Percentiles rank a stretch among this genome's conserved stretches.
Conservation (phyloP, 148 eudicot genomes). For the Rhododendron vialii region DNA sequence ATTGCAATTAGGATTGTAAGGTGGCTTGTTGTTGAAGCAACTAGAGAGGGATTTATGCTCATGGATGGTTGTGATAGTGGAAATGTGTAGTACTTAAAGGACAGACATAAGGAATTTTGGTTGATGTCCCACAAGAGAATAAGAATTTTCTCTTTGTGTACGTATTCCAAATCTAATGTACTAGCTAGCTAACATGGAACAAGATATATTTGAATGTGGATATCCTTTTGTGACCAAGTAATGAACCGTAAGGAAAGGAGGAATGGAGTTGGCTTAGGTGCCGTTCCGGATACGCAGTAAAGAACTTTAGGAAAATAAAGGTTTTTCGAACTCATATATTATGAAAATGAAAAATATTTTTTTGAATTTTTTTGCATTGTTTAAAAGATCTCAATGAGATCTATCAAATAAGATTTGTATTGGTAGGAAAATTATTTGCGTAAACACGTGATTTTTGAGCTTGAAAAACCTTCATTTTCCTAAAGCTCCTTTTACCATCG, state of each 20-base stretch:
- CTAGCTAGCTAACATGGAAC: background rate
- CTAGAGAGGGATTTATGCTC: slow-evolving; percentile 21
- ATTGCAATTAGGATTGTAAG: background rate
- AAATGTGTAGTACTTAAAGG: background rate
- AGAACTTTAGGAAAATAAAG: too few species aligned
- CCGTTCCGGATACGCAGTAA: too few species aligned
- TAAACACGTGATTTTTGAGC: too few species aligned
- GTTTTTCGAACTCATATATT: too few species aligned
- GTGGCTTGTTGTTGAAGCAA: slow-evolving; percentile 17
- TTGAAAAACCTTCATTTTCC: too few species aligned
- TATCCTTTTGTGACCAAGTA: background rate
- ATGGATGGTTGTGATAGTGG: slow-evolving; percentile 10
- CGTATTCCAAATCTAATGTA: background rate
- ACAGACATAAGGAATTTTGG: background rate
- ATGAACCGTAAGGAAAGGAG: background rate
- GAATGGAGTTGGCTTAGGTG: background rate
- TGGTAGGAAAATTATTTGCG: too few species aligned
- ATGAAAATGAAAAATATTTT: too few species aligned
- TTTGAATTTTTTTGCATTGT: too few species aligned
- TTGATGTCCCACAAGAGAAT: slow-evolving; percentile 11
- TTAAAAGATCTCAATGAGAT: too few species aligned
- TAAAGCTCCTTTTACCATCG: too few species aligned
- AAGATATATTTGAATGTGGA: background rate
- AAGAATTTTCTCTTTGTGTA: background rate
- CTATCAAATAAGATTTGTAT: too few species aligned